These are phyloP conservation scores for Colletotrichum siamense DNA, from an alignment of 2,329 filamentous ascomycete species.

Conservation along the genomic window DNA sequence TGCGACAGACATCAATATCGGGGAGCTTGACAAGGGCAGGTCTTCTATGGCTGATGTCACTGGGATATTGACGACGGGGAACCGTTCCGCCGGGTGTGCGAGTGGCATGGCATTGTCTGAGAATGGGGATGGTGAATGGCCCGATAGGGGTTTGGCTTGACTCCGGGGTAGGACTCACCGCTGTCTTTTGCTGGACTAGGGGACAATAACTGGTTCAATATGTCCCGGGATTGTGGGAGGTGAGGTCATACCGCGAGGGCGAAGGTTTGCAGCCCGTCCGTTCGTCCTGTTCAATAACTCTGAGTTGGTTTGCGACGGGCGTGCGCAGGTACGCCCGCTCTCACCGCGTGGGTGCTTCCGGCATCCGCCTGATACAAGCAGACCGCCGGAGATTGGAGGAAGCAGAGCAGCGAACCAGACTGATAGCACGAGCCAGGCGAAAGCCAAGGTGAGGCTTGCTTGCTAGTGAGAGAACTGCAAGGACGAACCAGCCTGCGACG, in stretches of 20 bases:
- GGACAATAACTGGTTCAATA: not conserved
- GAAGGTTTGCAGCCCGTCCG: not conserved
- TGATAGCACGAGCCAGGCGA: not conserved
- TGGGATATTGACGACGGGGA: constrained; percentile 2
- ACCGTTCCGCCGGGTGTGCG: constrained; percentile 10
- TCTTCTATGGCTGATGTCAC: constrained; percentile 11
- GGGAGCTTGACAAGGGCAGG: not conserved
- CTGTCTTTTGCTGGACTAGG: not conserved
- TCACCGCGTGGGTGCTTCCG: constrained; percentile 1
- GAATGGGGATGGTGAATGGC: constrained; percentile 1
- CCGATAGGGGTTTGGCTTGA: not conserved
- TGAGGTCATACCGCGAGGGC: constrained; percentile 1
- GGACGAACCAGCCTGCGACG: not conserved
- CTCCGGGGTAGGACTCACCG: constrained; percentile 4
- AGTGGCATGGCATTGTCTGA: constrained; percentile 4
- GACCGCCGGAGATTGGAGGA: not conserved
- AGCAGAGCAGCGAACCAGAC: not conserved
- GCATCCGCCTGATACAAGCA: not conserved
- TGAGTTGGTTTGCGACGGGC: not conserved
- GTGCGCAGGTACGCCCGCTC: not conserved
- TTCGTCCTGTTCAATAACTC: not conserved
- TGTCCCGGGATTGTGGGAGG: not conserved
- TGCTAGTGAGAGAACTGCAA: not conserved
- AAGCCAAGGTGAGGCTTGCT: constrained; percentile 7
- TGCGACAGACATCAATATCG: not conserved